These are phyloP conservation scores for Exophiala alcalophila DNA, from an alignment of 2,329 filamentous ascomycete genomes.

Conservation along the genomic window DNA sequence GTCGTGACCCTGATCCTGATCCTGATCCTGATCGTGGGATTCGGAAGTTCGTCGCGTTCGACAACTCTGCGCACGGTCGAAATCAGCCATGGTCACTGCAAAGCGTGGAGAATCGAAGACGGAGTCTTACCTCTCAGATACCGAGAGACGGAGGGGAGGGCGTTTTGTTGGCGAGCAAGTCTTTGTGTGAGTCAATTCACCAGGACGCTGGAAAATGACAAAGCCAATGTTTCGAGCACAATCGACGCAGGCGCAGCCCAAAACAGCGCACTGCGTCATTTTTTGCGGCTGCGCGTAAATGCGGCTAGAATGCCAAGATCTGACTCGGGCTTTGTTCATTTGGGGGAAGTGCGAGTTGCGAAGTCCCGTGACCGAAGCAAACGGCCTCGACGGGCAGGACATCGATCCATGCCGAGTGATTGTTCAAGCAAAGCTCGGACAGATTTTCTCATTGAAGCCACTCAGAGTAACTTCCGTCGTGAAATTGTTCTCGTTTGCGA, in stretches of 20 bases:
- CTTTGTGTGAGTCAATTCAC: conserved; percentile 18
- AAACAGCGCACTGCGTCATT: conserved; percentile 18
- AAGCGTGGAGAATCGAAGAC: too few species aligned
- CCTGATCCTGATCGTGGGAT: conserved; percentile 15
- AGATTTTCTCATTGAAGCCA: too few species aligned
- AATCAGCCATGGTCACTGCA: conserved; percentile 29
- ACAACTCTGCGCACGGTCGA: too few species aligned
- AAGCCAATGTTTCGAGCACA: too few species aligned
- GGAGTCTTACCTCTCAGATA: conserved; percentile 12
- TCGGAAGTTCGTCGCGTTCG: too few species aligned
- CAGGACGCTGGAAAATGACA: conserved; percentile 14
- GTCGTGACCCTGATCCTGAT: conserved; percentile 8
- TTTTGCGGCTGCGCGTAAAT: conserved; percentile 2
- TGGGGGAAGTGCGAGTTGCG: too few species aligned
- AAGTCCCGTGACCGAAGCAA: too few species aligned
- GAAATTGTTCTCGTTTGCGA: too few species aligned
- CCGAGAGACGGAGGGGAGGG: conserved; percentile 19
- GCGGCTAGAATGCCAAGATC: conserved; percentile 6
- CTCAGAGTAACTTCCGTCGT: too few species aligned
- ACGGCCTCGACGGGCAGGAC: too few species aligned
- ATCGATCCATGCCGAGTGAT: too few species aligned
- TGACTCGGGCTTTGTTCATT: conserved; percentile 5
- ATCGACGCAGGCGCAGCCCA: not conserved
- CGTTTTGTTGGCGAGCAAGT: conserved; percentile 11
- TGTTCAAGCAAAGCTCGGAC: too few species aligned